Percentiles rank a stretch among this genome's conserved stretches.
Conservation (phyloP, 306 rosid species). For the Pyrus communis region DNA sequence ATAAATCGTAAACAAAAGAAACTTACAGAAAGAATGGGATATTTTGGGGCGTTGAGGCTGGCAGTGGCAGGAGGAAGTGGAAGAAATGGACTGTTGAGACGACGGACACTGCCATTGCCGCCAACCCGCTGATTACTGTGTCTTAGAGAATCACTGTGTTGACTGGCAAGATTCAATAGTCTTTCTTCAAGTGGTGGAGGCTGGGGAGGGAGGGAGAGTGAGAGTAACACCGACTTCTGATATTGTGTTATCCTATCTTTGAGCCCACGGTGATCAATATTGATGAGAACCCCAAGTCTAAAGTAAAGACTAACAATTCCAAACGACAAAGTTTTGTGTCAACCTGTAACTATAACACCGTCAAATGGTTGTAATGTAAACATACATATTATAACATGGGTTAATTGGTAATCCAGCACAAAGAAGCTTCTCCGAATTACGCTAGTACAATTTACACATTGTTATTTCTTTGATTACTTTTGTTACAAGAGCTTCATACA, state of each 20-base stretch:
- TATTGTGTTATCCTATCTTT: constrained; percentile 28
- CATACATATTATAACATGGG: too few species aligned
- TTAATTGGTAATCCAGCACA: too few species aligned
- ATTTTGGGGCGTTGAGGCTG: constrained; percentile 23
- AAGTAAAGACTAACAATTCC: neutral
- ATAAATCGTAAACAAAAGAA: neutral
- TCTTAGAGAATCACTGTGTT: neutral
- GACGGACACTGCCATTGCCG: constrained; percentile 61
- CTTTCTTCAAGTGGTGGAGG: neutral
- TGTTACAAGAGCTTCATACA: neutral
- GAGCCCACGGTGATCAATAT: neutral
- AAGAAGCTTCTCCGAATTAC: neutral
- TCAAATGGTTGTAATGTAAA: neutral
- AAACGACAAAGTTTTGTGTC: neutral
- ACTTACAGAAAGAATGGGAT: constrained; percentile 53
- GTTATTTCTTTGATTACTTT: neutral
- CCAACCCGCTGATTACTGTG: neutral
- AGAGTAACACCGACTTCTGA: neutral
- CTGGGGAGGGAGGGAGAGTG: neutral
- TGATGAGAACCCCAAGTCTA: neutral
- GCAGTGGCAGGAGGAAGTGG: constrained; percentile 31
- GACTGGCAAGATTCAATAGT: neutral
- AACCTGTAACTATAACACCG: neutral
- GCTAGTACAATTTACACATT: neutral
- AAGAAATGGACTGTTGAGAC: constrained; percentile 44